phyloP scores from a whole-genome alignment of 352 stramenopile genomes.

The Phytophthora tentaculata region DNA sequence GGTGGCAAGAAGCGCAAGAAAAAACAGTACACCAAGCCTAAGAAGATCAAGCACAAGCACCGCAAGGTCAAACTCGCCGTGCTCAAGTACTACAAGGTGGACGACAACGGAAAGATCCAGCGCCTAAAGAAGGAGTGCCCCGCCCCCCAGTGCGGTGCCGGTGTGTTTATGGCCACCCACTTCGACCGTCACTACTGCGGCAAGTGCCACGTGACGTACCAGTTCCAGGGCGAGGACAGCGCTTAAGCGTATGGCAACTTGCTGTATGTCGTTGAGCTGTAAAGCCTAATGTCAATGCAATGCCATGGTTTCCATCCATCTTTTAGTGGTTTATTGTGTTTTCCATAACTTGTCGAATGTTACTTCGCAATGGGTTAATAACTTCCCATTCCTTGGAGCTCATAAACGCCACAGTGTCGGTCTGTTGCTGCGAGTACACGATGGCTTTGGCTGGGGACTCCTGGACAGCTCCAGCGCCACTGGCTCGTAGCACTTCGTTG shows the following conservation, averaged over 20 bases:
- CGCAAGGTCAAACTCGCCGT: conserved; percentile 97
- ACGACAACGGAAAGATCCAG: conserved; percentile 97
- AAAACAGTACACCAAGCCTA: conserved; percentile 99
- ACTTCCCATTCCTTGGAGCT: conserved; percentile 72
- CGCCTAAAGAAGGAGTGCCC: conserved; percentile 98
- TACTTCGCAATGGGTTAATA: conserved; percentile 63
- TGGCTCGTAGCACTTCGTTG: conserved; percentile 21
- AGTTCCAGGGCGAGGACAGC: conserved; percentile 85
- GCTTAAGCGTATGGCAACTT: conserved; percentile 49
- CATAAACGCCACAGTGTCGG: conserved; percentile 55
- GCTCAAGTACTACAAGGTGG: conserved; percentile 98
- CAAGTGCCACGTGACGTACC: conserved; percentile 98
- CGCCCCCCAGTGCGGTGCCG: conserved; percentile 93
- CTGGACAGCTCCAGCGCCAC: conserved; percentile 23
- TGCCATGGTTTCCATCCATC: conserved; percentile 48
- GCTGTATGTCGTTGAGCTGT: conserved; percentile 23
- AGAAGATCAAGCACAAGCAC: conserved; percentile 99
- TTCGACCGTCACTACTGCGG: conserved; percentile 99
- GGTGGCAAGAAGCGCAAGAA: conserved; percentile 99
- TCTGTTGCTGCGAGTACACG: conserved; percentile 62
- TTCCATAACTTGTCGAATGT: conserved; percentile 59
- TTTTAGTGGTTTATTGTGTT: conserved; percentile 29
- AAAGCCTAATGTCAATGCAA: conserved; percentile 43
- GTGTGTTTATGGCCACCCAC: conserved; percentile 99
- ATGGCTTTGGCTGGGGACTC: conserved; percentile 67